phyloP scores from a whole-genome alignment of 441 rosid species.

The Geranium incanum region DNA sequence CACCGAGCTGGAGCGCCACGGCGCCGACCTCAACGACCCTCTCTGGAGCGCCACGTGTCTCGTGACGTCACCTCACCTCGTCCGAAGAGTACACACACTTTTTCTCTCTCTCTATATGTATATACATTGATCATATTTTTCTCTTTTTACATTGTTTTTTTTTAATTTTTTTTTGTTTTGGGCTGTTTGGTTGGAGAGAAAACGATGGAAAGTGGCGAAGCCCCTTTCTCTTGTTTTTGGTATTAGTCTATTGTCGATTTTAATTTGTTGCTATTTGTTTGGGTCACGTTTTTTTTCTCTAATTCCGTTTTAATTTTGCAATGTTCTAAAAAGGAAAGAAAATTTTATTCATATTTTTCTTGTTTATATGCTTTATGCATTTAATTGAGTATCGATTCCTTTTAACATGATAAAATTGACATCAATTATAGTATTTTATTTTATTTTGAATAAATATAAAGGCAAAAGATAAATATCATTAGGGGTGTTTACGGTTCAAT shows the following conservation, averaged over 20 bases:
- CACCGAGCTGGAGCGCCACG: slow-evolving; percentile 80
- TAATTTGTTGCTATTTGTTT: too few relatives aligned
- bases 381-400: background rate
- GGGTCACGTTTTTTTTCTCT: background rate
- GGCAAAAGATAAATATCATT: too few relatives aligned
- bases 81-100: slow-evolving; percentile 42
- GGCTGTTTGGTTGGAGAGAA: background rate
- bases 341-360: background rate
- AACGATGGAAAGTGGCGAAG: background rate
- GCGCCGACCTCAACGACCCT: slow-evolving; percentile 81
- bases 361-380: too few relatives aligned
- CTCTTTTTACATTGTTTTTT: background rate
- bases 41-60: slow-evolving; percentile 96
- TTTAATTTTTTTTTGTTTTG: background rate
- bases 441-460: too few relatives aligned
- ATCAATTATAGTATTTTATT: too few relatives aligned
- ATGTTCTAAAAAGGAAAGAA: background rate
- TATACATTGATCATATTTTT: background rate
- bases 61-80: slow-evolving; percentile 67
- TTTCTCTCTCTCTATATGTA: background rate
- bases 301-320: background rate
- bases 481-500: too few relatives aligned
- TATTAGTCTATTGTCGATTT: background rate
- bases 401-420: background rate
- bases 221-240: background rate